Base-by-base conservation (phyloP, 495 filamentous ascomycete species). In the Neurospora sp. region DNA sequence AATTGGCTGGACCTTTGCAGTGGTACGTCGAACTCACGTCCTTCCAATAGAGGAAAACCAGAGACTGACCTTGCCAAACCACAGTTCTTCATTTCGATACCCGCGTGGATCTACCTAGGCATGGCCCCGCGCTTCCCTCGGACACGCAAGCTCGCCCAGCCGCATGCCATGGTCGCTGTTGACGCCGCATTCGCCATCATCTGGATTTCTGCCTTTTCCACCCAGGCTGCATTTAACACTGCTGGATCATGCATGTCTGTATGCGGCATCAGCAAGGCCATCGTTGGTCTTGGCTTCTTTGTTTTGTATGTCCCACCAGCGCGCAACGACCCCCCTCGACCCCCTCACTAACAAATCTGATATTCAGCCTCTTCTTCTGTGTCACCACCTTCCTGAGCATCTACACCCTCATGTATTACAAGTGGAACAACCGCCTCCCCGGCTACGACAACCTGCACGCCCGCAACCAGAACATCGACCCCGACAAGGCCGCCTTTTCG, bases 81-180 rank as follows among this genome's bases (percentile, higher is more conserved):
- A 20, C 72, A 97, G 94, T 96, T 92, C 83, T 97, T 94, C 88
- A 81, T 97, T 73, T 90, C 89, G 72, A 86, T 94, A 71, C 94
- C 94, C 6, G 92, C 89, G 35, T 87, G 96, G 74, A 87, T 97
- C 73, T 98, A 94, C 80, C 87, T 95, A 72, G 87, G 89, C 69
- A 92, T 94, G 84, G 89, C 93, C 6, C 94, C 93, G 35, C 90
- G 93, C 78, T 97, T 93, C 85, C 86, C 89, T n/a, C 90, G 94
- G 73, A 92, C 94, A 39, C 87, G 88, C 39, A 90, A 89, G 76
- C 88, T 94, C 74, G 92, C 92, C 66, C 90, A 97, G 75, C 91
- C 93, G 11, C 94, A 96, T 79, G 93, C 88, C 70, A 93, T 97
- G 81, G 88, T 91, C 22, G 86, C 85, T 6, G 82, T 96, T 66